Conservation (phyloP, 192 early-diverging fungal genomes). For the Gigaspora rosea region DNA sequence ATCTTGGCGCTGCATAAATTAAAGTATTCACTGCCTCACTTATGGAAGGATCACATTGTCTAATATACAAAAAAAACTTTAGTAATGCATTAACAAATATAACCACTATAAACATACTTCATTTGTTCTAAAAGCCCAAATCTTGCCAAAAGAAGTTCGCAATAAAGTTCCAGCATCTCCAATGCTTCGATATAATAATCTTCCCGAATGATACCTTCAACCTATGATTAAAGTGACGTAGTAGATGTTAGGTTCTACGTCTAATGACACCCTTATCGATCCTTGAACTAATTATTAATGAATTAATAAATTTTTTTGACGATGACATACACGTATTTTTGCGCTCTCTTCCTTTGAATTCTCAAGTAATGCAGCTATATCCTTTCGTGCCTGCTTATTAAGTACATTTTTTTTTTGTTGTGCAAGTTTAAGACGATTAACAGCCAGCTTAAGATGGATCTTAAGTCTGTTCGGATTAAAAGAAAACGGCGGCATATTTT, state of each 20-base stretch:
- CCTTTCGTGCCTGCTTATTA: slow-evolving; percentile 72
- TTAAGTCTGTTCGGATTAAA: slow-evolving; percentile 69
- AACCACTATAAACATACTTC: slow-evolving; percentile 48
- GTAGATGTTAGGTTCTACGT: neutral
- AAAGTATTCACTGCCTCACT: slow-evolving; percentile 86
- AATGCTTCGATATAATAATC: slow-evolving; percentile 91
- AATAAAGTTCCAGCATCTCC: slow-evolving; percentile 92
- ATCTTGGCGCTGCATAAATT: slow-evolving; percentile 87
- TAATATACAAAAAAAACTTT: neutral
- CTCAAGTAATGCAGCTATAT: slow-evolving; percentile 82
- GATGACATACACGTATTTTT: slow-evolving; percentile 65
- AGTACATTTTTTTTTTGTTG: slow-evolving; percentile 84
- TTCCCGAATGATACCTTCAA: slow-evolving; percentile 92
- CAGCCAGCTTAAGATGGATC: slow-evolving; percentile 86
- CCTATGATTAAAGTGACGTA: slow-evolving; percentile 36
- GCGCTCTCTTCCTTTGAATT: slow-evolving; percentile 85
- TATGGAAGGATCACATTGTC: slow-evolving; percentile 79
- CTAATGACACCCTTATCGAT: neutral
- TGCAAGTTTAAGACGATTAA: slow-evolving; percentile 84
- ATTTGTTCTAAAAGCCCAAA: slow-evolving; percentile 85
- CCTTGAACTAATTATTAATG: neutral
- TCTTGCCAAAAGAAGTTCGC: slow-evolving; percentile 84
- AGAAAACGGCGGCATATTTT: neutral
- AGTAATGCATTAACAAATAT: neutral
- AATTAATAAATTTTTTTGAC: neutral